Evolutionary conservation across 305 asterid genomes (phyloP), one percentile per base, ranked within the genome.

Genomic region (Fraxinus ornus): DNA sequence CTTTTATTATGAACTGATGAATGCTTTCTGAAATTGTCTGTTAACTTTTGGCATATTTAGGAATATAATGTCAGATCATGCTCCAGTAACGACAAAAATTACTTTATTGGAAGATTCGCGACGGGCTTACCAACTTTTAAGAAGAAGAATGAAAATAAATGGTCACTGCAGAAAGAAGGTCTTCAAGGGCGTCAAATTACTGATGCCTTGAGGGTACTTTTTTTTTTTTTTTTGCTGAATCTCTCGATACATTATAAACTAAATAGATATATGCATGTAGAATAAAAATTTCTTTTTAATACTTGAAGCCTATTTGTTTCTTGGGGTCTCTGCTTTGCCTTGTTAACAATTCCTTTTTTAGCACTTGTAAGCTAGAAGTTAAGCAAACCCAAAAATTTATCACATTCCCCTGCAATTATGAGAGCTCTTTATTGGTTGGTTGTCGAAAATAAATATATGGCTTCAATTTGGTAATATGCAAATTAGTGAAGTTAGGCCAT

Each of bases 151-250:
- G 87, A 88, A 68, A 85, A 86, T 70, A 90, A 88, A 62, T 90
- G 93, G 93, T 82, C 86, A 49, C 19, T 90, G 75, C 90, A 85
- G 77, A 90, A 88, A 78, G 93, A 90, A 86, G 90, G 91, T 81
- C 76, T 90, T 85, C 88, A 84, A 80, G 93, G 91, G 33, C 89
- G 91, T 78, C 91, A 85, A 84, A 80, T 90, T 78, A 85, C 93
- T 17, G 93, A 90, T 47, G 66, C 90, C 80, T 83, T 90, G 80
- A 88, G 90, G 89, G 93, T 90, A 86, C 64, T 52, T 74, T 44
- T 77, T 77, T 72, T 4, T 39, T 30, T 30, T 39, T 26, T 66
- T 57, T 80, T 75, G 12, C 62, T 33, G 26, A 66, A 28, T 66
- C 74, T 70, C 76, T 32, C 36, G 21, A 37, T 41, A 74, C 78